phyloP scores from a whole-genome alignment of 495 filamentous ascomycete species.

The Neurospora sp. region DNA sequence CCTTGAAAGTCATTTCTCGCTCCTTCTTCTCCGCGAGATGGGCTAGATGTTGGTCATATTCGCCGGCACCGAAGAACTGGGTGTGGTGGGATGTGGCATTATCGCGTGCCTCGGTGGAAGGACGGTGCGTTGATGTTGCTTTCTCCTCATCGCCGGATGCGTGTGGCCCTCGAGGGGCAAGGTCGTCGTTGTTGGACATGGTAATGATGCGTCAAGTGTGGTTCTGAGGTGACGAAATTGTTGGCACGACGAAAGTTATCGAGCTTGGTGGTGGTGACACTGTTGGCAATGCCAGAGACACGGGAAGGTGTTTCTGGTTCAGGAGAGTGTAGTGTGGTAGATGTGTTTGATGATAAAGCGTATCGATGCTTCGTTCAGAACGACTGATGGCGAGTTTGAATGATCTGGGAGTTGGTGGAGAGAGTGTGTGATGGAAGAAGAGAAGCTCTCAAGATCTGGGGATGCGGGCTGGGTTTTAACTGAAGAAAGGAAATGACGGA shows the following conservation, averaged over 20 bases:
- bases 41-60: conserved; percentile 13
- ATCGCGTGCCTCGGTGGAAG: neutral
- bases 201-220: neutral
- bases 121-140: neutral
- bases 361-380: neutral
- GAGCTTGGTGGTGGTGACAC: neutral
- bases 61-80: neutral
- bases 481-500: neutral
- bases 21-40: conserved; percentile 7
- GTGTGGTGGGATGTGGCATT: neutral
- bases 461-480: neutral
- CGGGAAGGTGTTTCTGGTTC: neutral
- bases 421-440: neutral
- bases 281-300: neutral
- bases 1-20: conserved; percentile 12
- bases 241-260: neutral
- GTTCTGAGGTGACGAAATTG: neutral
- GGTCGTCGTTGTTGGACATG: neutral
- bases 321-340: neutral
- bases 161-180: neutral
- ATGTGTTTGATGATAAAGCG: neutral
- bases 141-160: neutral
- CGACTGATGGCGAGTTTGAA: neutral
- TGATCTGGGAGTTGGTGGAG: neutral
- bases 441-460: neutral